Evolutionary conservation across 2,329 filamentous ascomycete species (phyloP).

Genomic region (Fusarium verticillioides): DNA sequence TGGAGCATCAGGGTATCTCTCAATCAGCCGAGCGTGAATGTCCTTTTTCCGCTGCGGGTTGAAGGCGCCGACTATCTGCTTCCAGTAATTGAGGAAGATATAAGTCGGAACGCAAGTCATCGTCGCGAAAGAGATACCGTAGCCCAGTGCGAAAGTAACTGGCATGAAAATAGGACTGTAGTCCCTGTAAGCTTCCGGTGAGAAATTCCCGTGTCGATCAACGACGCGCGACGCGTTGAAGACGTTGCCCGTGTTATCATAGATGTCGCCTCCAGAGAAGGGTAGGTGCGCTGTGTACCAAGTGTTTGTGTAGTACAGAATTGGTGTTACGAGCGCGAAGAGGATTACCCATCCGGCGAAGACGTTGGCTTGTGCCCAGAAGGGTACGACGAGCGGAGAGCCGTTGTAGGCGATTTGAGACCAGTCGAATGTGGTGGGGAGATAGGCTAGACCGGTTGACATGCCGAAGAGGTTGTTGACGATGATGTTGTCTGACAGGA

Average conservation of each 20-base stretch:
- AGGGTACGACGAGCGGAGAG: background rate
- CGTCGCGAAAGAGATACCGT: background rate
- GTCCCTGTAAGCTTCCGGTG: background rate
- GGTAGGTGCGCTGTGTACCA: background rate
- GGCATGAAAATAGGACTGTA: slow-evolving; percentile 1
- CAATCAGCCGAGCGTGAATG: background rate
- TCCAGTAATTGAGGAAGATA: slow-evolving; percentile 2
- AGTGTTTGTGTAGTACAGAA: slow-evolving; percentile 2
- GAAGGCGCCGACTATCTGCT: background rate
- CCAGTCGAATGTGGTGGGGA: background rate
- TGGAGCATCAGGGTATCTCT: background rate
- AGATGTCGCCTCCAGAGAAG: background rate
- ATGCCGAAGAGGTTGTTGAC: background rate
- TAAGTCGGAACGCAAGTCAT: slow-evolving; percentile 4
- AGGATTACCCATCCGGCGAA: background rate
- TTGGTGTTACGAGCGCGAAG: background rate
- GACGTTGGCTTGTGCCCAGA: slow-evolving; percentile 1
- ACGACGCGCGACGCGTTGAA: background rate
- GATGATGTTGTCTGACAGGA: background rate
- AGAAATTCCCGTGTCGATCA: background rate
- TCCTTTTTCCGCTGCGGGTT: background rate
- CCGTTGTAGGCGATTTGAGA: slow-evolving; percentile 6
- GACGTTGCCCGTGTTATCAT: background rate
- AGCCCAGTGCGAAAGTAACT: background rate
- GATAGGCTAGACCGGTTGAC: background rate